Conservation (phyloP, 1,284 basidiomycete genomes). For the Mycena sp. region DNA sequence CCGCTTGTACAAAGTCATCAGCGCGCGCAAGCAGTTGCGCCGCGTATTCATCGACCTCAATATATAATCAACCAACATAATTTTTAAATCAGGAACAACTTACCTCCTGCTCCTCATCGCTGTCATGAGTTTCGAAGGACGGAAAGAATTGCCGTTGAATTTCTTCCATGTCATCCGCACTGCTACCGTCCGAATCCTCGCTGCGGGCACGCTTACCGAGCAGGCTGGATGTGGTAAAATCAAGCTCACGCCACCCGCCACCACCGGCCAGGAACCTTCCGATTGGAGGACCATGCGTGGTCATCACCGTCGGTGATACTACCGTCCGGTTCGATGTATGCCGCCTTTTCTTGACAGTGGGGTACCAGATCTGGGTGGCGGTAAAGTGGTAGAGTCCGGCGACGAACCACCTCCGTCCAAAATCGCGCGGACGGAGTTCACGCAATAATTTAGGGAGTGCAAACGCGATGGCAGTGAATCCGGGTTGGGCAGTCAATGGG, state of each 20-base stretch:
- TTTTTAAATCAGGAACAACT: too few species aligned
- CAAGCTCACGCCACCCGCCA: constrained; percentile 1
- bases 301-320: constrained; percentile 23
- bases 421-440: constrained; percentile 33
- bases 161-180: too few species aligned
- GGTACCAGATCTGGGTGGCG: constrained; percentile 4
- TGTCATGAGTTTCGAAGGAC: background rate
- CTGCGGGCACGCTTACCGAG: background rate
- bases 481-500: constrained; percentile 20
- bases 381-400: too few species aligned
- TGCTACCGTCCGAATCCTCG: background rate
- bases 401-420: too few species aligned
- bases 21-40: too few species aligned
- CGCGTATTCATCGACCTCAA: too few species aligned
- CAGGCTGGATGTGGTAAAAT: background rate
- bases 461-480: constrained; percentile 35
- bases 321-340: constrained; percentile 5
- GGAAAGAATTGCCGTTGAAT: constrained; percentile 4
- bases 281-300: background rate
- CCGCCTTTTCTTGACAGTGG: background rate
- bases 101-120: constrained; percentile 2
- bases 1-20: too few species aligned
- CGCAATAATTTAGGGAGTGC: constrained; percentile 29
- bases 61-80: too few species aligned
- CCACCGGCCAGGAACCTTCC: background rate